Base-by-base conservation (phyloP, 108 stramenopile species). In the Cyclotella cryptica region DNA sequence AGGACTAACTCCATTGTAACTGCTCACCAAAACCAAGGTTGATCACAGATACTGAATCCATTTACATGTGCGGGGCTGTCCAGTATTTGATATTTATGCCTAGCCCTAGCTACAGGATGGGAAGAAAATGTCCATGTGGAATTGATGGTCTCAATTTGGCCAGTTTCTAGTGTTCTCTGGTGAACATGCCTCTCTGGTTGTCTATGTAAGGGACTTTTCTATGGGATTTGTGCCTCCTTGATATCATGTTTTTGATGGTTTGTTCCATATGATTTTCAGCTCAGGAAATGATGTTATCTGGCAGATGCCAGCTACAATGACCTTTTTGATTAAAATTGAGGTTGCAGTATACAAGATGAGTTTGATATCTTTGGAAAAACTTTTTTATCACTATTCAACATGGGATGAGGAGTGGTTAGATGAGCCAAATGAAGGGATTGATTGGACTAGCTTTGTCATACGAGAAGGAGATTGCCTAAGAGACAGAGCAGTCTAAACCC, bases 71-170 rank as follows among this genome's bases (percentile, higher is more conserved):
- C n/a, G n/a, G n/a, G n/a, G n/a, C n/a, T n/a, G 35, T 35, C 35
- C 35, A 35, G 35, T 35, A 35, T 35, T 35, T 35, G 35, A 5
- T 6, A 2, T 35, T 35, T 69, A 84, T 28, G 69, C 79, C 0
- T 51, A 26, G 22, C 74, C 79, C 0, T 51, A 26, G 22, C 54
- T 85, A 7, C 82, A 83, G 64, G 81, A 6, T 35, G 35, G 35
- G 6, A 35, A 35, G 35, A 35, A 35, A 35, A 35, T 35, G 6
- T n/a, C n/a, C 35, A 35, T 5, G 6, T 35, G 35, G 35, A 35
- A 35, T 35, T 6, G 6, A 35, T 5, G 35, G 2, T 35, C 35
- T 35, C 35, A 35, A 35, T 6, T 2, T 35, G 6, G 35, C 2
- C 2, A 35, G 6, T 35, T 35, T 5, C 35, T 35, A 5, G 35